Conservation (phyloP, 805 yeast species). For the Pichia manshurica region DNA sequence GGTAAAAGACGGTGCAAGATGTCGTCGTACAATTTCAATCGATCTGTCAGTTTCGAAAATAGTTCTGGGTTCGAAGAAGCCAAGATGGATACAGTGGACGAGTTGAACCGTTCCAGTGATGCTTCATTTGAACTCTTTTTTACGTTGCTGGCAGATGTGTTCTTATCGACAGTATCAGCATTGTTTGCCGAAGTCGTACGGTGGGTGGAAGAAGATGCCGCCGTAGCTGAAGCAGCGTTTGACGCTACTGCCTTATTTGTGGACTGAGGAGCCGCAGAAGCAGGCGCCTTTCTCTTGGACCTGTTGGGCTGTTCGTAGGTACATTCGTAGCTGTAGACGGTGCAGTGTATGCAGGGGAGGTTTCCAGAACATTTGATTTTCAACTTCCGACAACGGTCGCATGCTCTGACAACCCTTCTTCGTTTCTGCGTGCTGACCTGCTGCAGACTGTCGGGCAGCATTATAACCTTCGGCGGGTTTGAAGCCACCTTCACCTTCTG, state of each 20-base stretch:
- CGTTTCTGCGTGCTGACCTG: constrained; percentile 21
- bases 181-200: not conserved
- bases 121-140: not conserved
- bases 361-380: constrained; percentile 50
- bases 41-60: constrained; percentile 28
- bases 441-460: constrained; percentile 20
- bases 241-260: not conserved
- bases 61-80: constrained; percentile 21
- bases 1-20: constrained; percentile 29
- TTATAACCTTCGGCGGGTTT: constrained; percentile 25
- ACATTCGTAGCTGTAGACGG: constrained; percentile 81
- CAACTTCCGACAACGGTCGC: constrained; percentile 45
- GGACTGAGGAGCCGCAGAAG: not conserved
- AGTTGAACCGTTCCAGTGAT: constrained; percentile 3
- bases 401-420: constrained; percentile 42
- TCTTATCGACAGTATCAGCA: not conserved
- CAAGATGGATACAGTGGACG: constrained; percentile 8
- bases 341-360: constrained; percentile 53
- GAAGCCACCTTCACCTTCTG: constrained; percentile 2
- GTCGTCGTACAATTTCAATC: constrained; percentile 31
- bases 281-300: constrained; percentile 31
- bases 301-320: constrained; percentile 68
- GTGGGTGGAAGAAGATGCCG: not conserved
- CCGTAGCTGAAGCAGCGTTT: not conserved
- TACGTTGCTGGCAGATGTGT: not conserved